Evolutionary conservation across 805 yeast genomes (phyloP).

Genomic region (Millerozyma acaciae): DNA sequence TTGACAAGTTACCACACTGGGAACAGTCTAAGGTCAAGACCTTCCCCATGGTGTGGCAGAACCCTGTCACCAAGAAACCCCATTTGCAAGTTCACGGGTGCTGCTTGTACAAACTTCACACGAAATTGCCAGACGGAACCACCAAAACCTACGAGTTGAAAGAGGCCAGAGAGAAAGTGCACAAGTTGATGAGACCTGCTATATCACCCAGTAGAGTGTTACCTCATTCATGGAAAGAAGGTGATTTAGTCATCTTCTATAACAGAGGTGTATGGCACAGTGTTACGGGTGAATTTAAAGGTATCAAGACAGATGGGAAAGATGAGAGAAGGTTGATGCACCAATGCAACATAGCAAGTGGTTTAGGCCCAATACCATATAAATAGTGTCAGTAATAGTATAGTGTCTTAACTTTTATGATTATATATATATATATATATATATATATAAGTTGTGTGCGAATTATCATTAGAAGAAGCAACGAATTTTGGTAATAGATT

Average conservation of each 20-base stretch:
- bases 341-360: conserved; percentile 89
- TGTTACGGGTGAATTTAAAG: conserved; percentile 81
- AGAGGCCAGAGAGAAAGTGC: conserved; percentile 70
- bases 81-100: conserved; percentile 89
- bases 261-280: conserved; percentile 91
- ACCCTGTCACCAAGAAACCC: conserved; percentile 78
- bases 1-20: conserved; percentile 78
- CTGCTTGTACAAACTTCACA: conserved; percentile 65
- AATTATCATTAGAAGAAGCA: no score
- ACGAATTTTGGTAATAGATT: no score
- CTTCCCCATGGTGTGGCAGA: conserved; percentile 88
- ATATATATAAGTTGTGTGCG: no score
- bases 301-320: conserved; percentile 37
- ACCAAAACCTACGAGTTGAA: conserved; percentile 51
- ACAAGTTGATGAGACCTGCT: conserved; percentile 80
- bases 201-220: conserved; percentile 70
- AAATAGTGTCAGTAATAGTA: no score
- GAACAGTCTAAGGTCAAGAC: conserved; percentile 72
- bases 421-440: neutral
- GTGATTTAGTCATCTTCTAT: conserved; percentile 82
- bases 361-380: conserved; percentile 51
- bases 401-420: no score
- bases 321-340: conserved; percentile 86
- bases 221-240: conserved; percentile 79
- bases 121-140: conserved; percentile 49